Evolutionary conservation across 495 filamentous ascomycete genomes (phyloP).

Genomic region (Schizothecium vesticola): DNA sequence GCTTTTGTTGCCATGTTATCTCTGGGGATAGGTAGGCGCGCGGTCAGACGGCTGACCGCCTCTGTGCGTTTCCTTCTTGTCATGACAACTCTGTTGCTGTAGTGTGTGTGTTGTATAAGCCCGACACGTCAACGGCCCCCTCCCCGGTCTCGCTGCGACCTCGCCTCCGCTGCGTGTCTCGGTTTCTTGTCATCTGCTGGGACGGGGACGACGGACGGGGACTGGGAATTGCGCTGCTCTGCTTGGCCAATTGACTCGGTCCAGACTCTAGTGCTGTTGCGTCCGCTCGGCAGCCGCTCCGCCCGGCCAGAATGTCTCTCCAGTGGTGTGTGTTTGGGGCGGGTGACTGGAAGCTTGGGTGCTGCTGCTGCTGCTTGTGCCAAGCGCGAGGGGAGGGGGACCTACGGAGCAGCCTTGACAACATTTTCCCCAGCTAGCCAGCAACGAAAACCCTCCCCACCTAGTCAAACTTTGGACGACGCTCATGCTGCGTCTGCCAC

Average conservation of each 20-base stretch:
- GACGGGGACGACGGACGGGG: too few species aligned
- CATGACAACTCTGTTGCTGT: not conserved
- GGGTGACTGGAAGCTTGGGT: not conserved
- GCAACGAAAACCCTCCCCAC: not conserved
- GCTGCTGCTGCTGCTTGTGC: not conserved
- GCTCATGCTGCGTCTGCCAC: not conserved
- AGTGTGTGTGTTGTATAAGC: not conserved
- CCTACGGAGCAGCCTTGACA: not conserved
- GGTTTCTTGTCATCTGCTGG: constrained; percentile 1
- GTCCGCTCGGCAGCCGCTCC: not conserved
- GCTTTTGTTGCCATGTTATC: not conserved
- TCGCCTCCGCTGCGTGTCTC: constrained; percentile 7
- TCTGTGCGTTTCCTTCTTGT: not conserved
- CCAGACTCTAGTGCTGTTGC: not conserved
- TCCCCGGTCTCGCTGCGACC: not conserved
- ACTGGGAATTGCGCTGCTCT: constrained; percentile 9
- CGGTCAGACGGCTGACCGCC: not conserved
- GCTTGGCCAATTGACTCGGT: constrained; percentile 13
- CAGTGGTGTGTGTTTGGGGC: not conserved
- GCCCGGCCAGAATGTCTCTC: not conserved
- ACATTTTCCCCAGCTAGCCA: not conserved
- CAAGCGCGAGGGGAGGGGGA: not conserved
- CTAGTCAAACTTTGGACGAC: not conserved
- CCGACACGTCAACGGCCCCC: not conserved
- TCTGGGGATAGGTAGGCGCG: not conserved